Percentiles rank a stretch among this genome's conserved stretches.
These are phyloP conservation scores for Leishmania gerbilli DNA, from an alignment of 208 protist species.

Conservation along the genomic window DNA sequence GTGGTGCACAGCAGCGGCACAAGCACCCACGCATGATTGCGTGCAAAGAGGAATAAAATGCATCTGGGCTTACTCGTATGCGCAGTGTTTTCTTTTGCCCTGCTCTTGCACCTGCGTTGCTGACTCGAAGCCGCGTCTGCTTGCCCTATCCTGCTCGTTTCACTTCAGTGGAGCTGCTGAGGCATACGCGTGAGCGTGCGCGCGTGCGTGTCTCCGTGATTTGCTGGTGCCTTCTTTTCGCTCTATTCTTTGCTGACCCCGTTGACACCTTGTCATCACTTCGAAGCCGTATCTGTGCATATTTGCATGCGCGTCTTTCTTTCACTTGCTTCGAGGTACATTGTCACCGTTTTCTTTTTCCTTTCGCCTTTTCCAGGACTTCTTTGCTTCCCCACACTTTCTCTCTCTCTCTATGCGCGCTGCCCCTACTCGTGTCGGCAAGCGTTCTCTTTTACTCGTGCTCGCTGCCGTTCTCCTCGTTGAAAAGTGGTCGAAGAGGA, in stretches of 20 bases:
- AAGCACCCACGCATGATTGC: not conserved
- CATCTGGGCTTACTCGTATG: not conserved
- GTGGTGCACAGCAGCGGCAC: not conserved
- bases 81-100: not conserved
- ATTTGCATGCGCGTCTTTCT: not conserved
- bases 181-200: not conserved
- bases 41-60: slow-evolving; percentile 15
- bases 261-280: not conserved
- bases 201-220: not conserved
- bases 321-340: not conserved
- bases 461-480: not conserved
- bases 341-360: not conserved
- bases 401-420: not conserved
- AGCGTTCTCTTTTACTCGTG: not conserved
- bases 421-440: not conserved
- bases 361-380: not conserved
- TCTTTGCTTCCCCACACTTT: not conserved
- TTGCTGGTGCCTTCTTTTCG: not conserved
- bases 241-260: not conserved
- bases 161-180: not conserved
- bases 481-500: not conserved
- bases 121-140: not conserved
- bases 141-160: not conserved
- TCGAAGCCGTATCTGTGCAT: not conserved
- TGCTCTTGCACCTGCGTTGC: not conserved